Conservation (phyloP, 139 green algal genomes). For the Volvox reticuliferus region DNA sequence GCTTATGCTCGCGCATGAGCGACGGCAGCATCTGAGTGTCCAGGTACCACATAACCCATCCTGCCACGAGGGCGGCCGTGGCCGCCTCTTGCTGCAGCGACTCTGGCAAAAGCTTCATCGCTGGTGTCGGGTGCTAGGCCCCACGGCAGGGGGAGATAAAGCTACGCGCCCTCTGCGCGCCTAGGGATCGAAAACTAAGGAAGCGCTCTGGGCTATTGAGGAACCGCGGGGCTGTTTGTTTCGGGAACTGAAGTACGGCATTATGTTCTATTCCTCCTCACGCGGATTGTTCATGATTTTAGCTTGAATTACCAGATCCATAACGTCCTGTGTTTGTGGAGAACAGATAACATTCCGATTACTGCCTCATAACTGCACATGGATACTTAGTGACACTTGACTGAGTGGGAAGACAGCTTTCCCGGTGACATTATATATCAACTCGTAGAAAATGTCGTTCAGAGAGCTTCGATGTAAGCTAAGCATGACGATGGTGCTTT, state of each 20-base stretch:
- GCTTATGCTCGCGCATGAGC: conserved; percentile 77
- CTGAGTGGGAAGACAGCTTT: neutral
- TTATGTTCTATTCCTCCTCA: neutral
- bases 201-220: neutral
- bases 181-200: neutral
- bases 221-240: neutral
- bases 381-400: conserved; percentile 18
- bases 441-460: conserved; percentile 60
- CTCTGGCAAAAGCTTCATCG: conserved; percentile 57
- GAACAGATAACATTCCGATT: neutral
- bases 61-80: conserved; percentile 54
- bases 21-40: conserved; percentile 73
- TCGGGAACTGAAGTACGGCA: neutral
- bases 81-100: conserved; percentile 66
- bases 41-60: conserved; percentile 63
- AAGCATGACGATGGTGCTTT: neutral
- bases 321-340: neutral
- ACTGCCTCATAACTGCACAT: conserved; percentile 6
- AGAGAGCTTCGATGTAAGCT: conserved; percentile 69
- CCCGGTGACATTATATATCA: neutral
- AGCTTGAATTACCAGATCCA: neutral
- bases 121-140: neutral
- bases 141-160: conserved; percentile 18
- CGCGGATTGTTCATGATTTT: neutral
- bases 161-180: conserved; percentile 20